A percentile compares a stretch with the other conserved stretches of the same genome.
phyloP scores from a whole-genome alignment of 1,284 basidiomycete species.

The Neonothopanus nambi region DNA sequence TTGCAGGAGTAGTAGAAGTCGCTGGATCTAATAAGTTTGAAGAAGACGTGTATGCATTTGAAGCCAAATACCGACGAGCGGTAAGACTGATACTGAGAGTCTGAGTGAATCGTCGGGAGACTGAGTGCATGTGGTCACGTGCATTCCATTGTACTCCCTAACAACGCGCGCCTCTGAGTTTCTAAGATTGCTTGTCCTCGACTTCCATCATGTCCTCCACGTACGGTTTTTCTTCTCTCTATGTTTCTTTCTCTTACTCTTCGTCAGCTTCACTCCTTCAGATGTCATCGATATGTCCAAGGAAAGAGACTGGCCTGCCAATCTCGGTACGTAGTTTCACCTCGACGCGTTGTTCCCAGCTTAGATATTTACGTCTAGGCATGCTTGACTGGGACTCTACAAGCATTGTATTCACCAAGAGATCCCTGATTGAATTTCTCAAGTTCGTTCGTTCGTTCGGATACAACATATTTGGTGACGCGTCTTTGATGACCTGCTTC shows the following conservation, averaged over 20 bases:
- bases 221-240: slow-evolving; percentile 12
- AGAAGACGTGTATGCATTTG: slow-evolving; percentile 18
- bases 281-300: slow-evolving; percentile 56
- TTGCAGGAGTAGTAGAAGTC: slow-evolving; percentile 37
- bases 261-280: slow-evolving; percentile 57
- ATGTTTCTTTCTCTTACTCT: not conserved
- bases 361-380: slow-evolving; percentile 40
- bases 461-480: slow-evolving; percentile 11
- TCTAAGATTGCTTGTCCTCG: not conserved
- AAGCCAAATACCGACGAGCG: slow-evolving; percentile 14
- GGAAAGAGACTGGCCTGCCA: slow-evolving; percentile 68
- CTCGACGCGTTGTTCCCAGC: not conserved
- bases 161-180: no score
- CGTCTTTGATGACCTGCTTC: slow-evolving; percentile 22
- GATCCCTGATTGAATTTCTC: slow-evolving; percentile 68
- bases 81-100: no score
- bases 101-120: no score
- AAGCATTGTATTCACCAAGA: slow-evolving; percentile 72
- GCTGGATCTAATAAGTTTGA: slow-evolving; percentile 11
- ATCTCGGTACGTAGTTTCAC: slow-evolving; percentile 47
- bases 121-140: no score
- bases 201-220: slow-evolving; percentile 14
- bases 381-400: slow-evolving; percentile 77
- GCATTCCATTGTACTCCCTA: no score
- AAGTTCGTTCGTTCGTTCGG: slow-evolving; percentile 53